Conservation (phyloP, 2,329 filamentous ascomycete genomes). For the Elsinoe necatrix region DNA sequence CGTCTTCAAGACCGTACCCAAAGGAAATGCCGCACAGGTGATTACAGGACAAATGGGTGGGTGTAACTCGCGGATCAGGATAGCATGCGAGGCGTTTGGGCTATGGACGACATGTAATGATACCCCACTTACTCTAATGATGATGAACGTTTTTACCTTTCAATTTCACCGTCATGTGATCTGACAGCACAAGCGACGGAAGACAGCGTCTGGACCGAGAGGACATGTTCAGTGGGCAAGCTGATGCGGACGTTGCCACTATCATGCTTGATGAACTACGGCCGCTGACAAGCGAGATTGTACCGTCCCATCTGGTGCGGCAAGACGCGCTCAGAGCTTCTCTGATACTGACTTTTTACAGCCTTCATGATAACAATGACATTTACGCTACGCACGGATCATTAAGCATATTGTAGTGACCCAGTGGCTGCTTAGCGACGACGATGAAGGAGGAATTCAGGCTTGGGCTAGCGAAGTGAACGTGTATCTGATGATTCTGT, state of each 20-base stretch:
- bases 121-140: slow-evolving; percentile 9
- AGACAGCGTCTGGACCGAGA: too few species aligned
- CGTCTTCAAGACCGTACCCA: not conserved
- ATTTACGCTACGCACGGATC: too few species aligned
- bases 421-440: not conserved
- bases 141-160: not conserved
- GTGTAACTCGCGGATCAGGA: not conserved
- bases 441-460: not conserved
- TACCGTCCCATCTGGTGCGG: not conserved
- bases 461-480: not conserved
- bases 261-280: not conserved
- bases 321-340: too few species aligned
- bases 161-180: not conserved
- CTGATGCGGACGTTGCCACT: not conserved
- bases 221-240: not conserved
- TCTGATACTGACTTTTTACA: too few species aligned
- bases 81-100: not conserved
- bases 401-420: too few species aligned
- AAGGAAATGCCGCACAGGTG: slow-evolving; percentile 6
- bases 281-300: not conserved
- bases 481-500: not conserved
- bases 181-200: too few species aligned
- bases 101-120: not conserved
- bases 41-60: not conserved
- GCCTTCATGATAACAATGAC: too few species aligned